Evolutionary conservation across 805 yeast species (phyloP).

Genomic region (Priceomyces medius): DNA sequence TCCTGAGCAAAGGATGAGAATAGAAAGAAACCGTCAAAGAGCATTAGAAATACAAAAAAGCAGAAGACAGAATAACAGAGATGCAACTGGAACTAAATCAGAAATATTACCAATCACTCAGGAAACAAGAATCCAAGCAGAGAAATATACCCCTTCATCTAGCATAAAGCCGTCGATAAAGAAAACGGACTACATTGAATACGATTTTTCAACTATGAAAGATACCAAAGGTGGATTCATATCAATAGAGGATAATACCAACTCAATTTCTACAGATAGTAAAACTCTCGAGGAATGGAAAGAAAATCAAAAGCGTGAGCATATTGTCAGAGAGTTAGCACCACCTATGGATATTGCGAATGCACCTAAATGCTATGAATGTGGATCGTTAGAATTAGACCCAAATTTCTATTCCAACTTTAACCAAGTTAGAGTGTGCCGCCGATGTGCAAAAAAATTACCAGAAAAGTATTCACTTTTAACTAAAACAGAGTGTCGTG

Average conservation of each 20-base stretch:
- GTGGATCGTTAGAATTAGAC: slow-evolving; percentile 79
- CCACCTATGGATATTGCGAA: slow-evolving; percentile 71
- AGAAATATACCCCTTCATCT: slow-evolving; percentile 3
- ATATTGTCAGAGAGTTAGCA: slow-evolving; percentile 50
- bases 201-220: slow-evolving; percentile 86
- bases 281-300: slow-evolving; percentile 46
- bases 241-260: slow-evolving; percentile 22
- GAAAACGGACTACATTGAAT: slow-evolving; percentile 71
- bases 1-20: slow-evolving; percentile 47
- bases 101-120: slow-evolving; percentile 10
- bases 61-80: slow-evolving; percentile 33
- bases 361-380: slow-evolving; percentile 83
- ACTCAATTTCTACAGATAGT: slow-evolving; percentile 19
- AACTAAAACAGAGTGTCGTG: slow-evolving; percentile 93
- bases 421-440: slow-evolving; percentile 68
- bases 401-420: slow-evolving; percentile 68
- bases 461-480: slow-evolving; percentile 89
- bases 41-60: slow-evolving; percentile 48
- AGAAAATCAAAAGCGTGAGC: slow-evolving; percentile 42
- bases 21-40: slow-evolving; percentile 52
- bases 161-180: slow-evolving; percentile 41
- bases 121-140: background rate
- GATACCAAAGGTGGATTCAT: slow-evolving; percentile 88
- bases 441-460: slow-evolving; percentile 62
- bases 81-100: slow-evolving; percentile 24